These are phyloP conservation scores for Pulveroboletus ravenelii DNA, from an alignment of 768 basidiomycete species.

Conservation along the genomic window DNA sequence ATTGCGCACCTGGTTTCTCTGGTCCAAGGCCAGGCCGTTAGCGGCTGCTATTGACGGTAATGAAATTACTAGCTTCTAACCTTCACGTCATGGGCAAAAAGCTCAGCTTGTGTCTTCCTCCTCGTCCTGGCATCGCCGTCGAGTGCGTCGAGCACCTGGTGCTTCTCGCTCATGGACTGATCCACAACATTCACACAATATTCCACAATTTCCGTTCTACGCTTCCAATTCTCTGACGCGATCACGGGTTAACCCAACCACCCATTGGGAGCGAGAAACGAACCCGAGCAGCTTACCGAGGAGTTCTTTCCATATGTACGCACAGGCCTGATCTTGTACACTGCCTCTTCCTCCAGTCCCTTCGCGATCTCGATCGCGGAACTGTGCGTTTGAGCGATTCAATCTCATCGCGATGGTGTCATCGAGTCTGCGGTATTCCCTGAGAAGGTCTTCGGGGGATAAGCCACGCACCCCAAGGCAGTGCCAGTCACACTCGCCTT, in stretches of 20 bases:
- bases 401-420: slow-evolving; percentile 77
- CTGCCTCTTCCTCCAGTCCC: slow-evolving; percentile 43
- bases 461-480: slow-evolving; percentile 11
- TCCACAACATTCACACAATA: slow-evolving; percentile 75
- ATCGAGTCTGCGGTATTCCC: slow-evolving; percentile 76
- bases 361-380: slow-evolving; percentile 65
- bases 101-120: slow-evolving; percentile 49
- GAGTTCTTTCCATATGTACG: slow-evolving; percentile 72
- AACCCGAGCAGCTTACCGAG: slow-evolving; percentile 49
- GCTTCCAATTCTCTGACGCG: slow-evolving; percentile 59
- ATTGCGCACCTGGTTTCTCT: slow-evolving; percentile 74
- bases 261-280: slow-evolving; percentile 12
- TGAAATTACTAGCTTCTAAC: slow-evolving; percentile 37
- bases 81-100: slow-evolving; percentile 69
- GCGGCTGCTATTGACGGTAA: slow-evolving; percentile 28
- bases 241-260: slow-evolving; percentile 20
- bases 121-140: slow-evolving; percentile 41
- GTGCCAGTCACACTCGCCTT: slow-evolving; percentile 37
- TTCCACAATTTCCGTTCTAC: slow-evolving; percentile 65
- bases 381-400: slow-evolving; percentile 72
- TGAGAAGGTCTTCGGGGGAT: slow-evolving; percentile 59
- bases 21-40: slow-evolving; percentile 17
- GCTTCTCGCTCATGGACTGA: slow-evolving; percentile 54
- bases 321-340: slow-evolving; percentile 71
- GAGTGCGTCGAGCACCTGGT: slow-evolving; percentile 38